These are phyloP conservation scores for Epicoccum nigrum DNA, from an alignment of 2,329 filamentous ascomycete genomes.

Conservation along the genomic window DNA sequence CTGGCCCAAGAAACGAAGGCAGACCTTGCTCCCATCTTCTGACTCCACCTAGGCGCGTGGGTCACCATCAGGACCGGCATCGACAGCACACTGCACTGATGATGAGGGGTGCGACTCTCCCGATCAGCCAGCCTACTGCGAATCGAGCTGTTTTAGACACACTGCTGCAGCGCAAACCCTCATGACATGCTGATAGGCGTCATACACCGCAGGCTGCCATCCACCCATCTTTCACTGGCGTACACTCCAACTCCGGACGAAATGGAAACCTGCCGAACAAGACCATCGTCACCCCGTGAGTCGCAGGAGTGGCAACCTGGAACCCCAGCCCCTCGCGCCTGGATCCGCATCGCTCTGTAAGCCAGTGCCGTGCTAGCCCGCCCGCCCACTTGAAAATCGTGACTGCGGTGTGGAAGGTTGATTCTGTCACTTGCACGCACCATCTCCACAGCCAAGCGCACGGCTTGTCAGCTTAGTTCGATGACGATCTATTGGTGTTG, in stretches of 20 bases:
- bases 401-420: slow-evolving; percentile 11
- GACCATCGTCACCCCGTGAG: slow-evolving; percentile 25
- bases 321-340: slow-evolving; percentile 24
- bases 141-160: slow-evolving; percentile 21
- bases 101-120: slow-evolving; percentile 16
- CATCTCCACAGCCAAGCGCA: slow-evolving; percentile 20
- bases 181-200: slow-evolving; percentile 20
- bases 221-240: slow-evolving; percentile 17
- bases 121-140: slow-evolving; percentile 25
- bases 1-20: slow-evolving; percentile 15
- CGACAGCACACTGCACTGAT: slow-evolving; percentile 18
- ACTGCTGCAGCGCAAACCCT: slow-evolving; percentile 19
- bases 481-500: slow-evolving; percentile 12
- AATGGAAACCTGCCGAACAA: no score
- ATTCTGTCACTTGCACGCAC: slow-evolving; percentile 19
- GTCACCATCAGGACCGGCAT: slow-evolving; percentile 21
- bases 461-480: slow-evolving; percentile 5
- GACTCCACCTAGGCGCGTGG: slow-evolving; percentile 16
- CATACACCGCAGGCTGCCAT: slow-evolving; percentile 20
- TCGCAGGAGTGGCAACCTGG: slow-evolving; percentile 24
- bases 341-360: slow-evolving; percentile 28
- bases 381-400: slow-evolving; percentile 16
- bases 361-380: slow-evolving; percentile 9
- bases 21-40: slow-evolving; percentile 16
- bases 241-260: slow-evolving; percentile 16